These are phyloP conservation scores for Tolypocladium cylindrosporum DNA, from an alignment of 2,329 filamentous ascomycete species.

Conservation along the genomic window DNA sequence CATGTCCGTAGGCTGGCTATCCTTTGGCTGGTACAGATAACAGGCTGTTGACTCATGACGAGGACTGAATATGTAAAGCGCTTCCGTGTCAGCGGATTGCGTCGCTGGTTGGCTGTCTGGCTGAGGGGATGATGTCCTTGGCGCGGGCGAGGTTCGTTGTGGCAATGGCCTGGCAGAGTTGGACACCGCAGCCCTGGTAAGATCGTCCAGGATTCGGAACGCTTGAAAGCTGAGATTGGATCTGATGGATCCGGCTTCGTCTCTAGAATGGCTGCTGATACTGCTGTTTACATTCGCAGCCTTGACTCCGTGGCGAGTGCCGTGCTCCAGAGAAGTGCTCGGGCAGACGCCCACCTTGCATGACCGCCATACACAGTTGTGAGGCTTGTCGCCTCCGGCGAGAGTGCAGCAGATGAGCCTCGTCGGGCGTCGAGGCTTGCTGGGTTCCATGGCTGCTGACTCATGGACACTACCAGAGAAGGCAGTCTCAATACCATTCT, in stretches of 20 bases:
- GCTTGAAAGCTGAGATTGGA: background rate
- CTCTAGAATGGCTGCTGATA: background rate
- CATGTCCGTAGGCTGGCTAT: background rate
- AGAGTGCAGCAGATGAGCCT: background rate
- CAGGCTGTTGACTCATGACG: slow-evolving; percentile 1
- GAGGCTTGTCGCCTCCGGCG: background rate
- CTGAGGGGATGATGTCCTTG: background rate
- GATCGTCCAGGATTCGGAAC: background rate
- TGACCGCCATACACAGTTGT: background rate
- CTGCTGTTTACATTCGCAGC: background rate
- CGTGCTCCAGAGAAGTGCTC: background rate
- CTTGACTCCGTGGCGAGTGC: background rate
- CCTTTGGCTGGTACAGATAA: slow-evolving; percentile 4
- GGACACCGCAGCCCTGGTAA: background rate
- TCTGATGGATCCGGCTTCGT: background rate
- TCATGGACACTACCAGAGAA: background rate
- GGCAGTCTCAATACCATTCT: too few species aligned
- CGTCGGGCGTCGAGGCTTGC: background rate
- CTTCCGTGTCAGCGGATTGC: background rate
- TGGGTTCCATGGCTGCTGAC: background rate
- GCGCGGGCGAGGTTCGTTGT: background rate
- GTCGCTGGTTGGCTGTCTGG: background rate
- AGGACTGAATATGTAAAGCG: slow-evolving; percentile 7
- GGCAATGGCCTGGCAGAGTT: background rate
- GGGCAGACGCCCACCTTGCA: background rate